Evolutionary conservation across 768 basidiomycete genomes (phyloP).

Genomic region (Mycena albidolilacea): DNA sequence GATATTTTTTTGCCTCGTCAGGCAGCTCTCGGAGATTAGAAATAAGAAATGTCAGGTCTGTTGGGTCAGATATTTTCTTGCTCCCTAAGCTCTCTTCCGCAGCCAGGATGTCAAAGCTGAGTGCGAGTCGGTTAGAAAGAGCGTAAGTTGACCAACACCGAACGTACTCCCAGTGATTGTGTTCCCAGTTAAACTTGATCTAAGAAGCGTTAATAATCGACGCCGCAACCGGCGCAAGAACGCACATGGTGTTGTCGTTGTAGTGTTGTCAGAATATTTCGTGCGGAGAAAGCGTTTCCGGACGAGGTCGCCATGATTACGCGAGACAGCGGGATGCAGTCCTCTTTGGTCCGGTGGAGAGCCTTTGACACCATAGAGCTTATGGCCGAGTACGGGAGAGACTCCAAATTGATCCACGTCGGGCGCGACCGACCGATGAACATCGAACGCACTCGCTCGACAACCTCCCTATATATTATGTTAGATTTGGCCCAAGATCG

Average conservation of each 20-base stretch:
- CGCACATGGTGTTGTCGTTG: slow-evolving; percentile 75
- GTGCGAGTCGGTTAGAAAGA: slow-evolving; percentile 14
- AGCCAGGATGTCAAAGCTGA: slow-evolving; percentile 57
- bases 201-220: slow-evolving; percentile 41
- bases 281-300: slow-evolving; percentile 80
- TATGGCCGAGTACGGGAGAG: slow-evolving; percentile 70
- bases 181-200: slow-evolving; percentile 78
- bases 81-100: slow-evolving; percentile 70
- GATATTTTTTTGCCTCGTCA: slow-evolving; percentile 75
- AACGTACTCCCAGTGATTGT: slow-evolving; percentile 78
- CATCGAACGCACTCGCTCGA: slow-evolving; percentile 69
- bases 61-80: slow-evolving; percentile 71
- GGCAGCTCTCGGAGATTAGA: slow-evolving; percentile 73
- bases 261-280: slow-evolving; percentile 74
- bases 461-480: slow-evolving; percentile 52
- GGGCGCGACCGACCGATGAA: slow-evolving; percentile 70
- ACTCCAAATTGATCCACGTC: slow-evolving; percentile 79
- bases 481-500: slow-evolving; percentile 13
- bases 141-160: not conserved
- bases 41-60: slow-evolving; percentile 73
- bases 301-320: slow-evolving; percentile 71
- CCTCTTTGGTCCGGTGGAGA: slow-evolving; percentile 71
- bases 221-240: slow-evolving; percentile 20
- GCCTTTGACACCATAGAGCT: slow-evolving; percentile 74
- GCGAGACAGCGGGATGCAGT: slow-evolving; percentile 66